phyloP scores from a whole-genome alignment of 495 filamentous ascomycete genomes.

The Venustampulla echinocandica region DNA sequence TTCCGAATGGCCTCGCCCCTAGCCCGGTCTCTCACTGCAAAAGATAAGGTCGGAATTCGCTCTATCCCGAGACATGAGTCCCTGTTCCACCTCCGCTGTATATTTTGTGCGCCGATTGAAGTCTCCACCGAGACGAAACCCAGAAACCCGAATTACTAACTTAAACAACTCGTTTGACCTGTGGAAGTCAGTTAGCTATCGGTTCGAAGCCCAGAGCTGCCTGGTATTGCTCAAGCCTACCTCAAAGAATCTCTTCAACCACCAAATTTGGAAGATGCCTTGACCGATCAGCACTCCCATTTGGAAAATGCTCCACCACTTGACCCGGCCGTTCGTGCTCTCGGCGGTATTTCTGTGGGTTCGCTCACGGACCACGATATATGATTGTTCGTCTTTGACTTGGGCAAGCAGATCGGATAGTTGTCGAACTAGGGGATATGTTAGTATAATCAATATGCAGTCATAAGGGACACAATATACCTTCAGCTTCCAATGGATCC shows the following conservation, averaged over 20 bases:
- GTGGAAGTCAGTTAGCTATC: constrained; percentile 20
- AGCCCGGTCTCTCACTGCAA: no score
- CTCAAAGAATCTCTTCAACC: constrained; percentile 98
- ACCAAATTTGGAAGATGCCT: constrained; percentile 98
- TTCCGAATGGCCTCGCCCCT: constrained; percentile 5
- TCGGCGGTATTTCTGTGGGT: constrained; percentile 97
- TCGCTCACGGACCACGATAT: constrained; percentile 90
- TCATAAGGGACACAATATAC: constrained; percentile 31
- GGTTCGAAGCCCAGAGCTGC: constrained; percentile 19
- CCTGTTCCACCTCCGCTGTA: no score
- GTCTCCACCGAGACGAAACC: constrained; percentile 4
- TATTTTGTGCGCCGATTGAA: constrained; percentile 16
- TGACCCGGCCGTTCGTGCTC: constrained; percentile 93
- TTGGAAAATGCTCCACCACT: constrained; percentile 99
- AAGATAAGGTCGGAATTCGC: no score
- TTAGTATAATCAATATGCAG: neutral
- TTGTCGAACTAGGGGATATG: constrained; percentile 53
- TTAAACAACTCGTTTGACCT: constrained; percentile 29
- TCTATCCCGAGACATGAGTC: no score
- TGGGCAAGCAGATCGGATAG: constrained; percentile 79
- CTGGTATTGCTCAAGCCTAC: constrained; percentile 39
- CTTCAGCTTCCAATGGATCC: constrained; percentile 87
- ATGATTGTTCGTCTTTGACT: constrained; percentile 95
- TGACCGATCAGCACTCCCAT: constrained; percentile 81
- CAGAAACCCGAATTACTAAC: neutral